Conservation (phyloP, 257 asterid genomes). For the Mitragyna speciosa region DNA sequence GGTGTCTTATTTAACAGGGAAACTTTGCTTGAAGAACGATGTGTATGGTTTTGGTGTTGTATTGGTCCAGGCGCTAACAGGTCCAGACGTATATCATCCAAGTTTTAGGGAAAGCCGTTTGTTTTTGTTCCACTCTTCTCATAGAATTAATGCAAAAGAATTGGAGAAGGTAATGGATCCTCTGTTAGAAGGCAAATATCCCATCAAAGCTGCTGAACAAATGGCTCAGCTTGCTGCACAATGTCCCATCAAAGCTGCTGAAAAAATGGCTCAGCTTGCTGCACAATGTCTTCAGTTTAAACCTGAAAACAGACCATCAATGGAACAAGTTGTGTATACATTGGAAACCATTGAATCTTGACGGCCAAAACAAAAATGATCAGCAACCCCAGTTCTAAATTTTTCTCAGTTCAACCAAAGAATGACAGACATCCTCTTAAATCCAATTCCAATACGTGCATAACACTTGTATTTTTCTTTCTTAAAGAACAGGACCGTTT, state of each 20-base stretch:
- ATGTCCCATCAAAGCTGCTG: conserved; percentile 50
- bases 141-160: conserved; percentile 37
- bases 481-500: too few relatives aligned
- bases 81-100: conserved; percentile 46
- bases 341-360: conserved; percentile 38
- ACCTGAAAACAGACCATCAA: conserved; percentile 56
- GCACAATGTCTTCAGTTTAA: conserved; percentile 46
- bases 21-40: conserved; percentile 53
- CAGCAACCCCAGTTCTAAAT: conserved; percentile 18
- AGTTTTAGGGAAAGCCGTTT: conserved; percentile 30
- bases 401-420: too few relatives aligned
- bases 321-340: conserved; percentile 57
- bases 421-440: too few relatives aligned
- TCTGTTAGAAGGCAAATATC: conserved; percentile 57
- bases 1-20: conserved; percentile 31
- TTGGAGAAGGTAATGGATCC: conserved; percentile 55
- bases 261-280: conserved; percentile 54
- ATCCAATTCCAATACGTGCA: too few relatives aligned
- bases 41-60: conserved; percentile 74
- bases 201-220: conserved; percentile 15
- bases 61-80: conserved; percentile 62
- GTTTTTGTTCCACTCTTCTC: conserved; percentile 55
- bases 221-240: too few relatives aligned
- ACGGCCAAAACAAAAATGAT: conserved; percentile 13
- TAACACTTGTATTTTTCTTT: too few relatives aligned